Evolutionary conservation across 805 yeast species (phyloP), one percentile per base, ranked within the genome.

Genomic region (Myxozyma geophila): DNA sequence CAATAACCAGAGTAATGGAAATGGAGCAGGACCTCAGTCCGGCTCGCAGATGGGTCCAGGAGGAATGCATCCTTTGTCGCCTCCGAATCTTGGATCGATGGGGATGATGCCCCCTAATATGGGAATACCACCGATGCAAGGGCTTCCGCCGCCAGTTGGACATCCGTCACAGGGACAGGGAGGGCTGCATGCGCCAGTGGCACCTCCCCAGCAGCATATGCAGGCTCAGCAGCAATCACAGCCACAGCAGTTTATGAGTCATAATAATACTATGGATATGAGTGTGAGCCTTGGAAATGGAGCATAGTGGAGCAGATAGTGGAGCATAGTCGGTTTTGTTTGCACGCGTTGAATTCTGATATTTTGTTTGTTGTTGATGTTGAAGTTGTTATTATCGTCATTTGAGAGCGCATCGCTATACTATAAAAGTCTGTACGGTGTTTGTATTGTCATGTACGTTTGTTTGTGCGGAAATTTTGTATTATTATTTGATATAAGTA

Each of bases 231-330:
- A 54, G 39, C 47, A 53, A 36, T 21, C 28, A 19, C 62, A 59
- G 8, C 17, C 40, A 23, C 59, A 39, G 19, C 49, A 46, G 48
- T 39, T 39, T 13, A 39, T 56, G 28, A 44, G 49, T 33, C 49
- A 46, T 41, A 56, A 56, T 17, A 39, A n/a, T 2, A 39, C 53
- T 9, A 61, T 61, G 54, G 61, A 63, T 13, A 43, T 61, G 23
- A 61, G 64, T 9, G 53, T 58, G 53, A 46, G 53, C 21, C 44
- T 61, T 7, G 61, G 62, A 19, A 62, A 53, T 19, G 62, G 62
- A 54, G 35, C 17, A 28, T 28, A 28, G 5, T 28, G 28, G 28
- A 28, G 28, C 28, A 28, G 28, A 28, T 28, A 28, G 28, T 28
- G 28, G 28, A 28, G 51, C 51, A 47, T 47, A 28, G 17, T 28